Evolutionary conservation across 805 yeast species (phyloP), one percentile per base, ranked within the genome.

Genomic region (Candida rishiriensis): DNA sequence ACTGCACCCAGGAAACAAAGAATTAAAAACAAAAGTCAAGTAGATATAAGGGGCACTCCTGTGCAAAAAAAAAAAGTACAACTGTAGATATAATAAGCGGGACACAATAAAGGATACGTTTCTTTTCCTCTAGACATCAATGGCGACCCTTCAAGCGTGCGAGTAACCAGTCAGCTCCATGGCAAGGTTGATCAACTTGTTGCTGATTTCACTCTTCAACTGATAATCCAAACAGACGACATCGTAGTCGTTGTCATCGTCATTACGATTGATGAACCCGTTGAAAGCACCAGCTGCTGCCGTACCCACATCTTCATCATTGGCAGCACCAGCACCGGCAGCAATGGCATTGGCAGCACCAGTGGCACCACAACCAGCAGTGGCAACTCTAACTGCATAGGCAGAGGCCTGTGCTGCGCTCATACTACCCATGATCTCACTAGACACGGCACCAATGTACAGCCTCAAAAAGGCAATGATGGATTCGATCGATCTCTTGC

Each of bases 151-250:
- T 15, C 26, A 31, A 10, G 32, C 12, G 6, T 14, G 41, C 14
- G 46, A 38, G 36, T 65, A 64, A 6, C 69, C 69, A 10, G 53
- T 57, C 29, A 64, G 43, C 29, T 51, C 51, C 51, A 53, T 57
- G 2, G 61, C 60, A 37, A 65, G 39, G 34, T 49, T 47, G 5
- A 65, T 50, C 34, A 64, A 54, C 32, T 48, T 51, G 41, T 65
- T 60, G 34, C 60, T 55, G 21, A 65, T 45, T 18, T 59, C 63
- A 46, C 63, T 61, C 40, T 55, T 59, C 34, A 64, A 44, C 29
- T 58, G 55, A 40, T 52, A 57, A 41, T 56, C 60, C 36, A 64
- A 46, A 13, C 51, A 50, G 3, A 49, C 40, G 16, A 60, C 50
- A 33, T 57, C 60, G 28, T 46, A 53, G 18, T 49, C 53, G 1